A percentile compares a stretch with the other conserved stretches of the same genome.
Evolutionary conservation across 352 stramenopile species (phyloP).

Genomic region (Phytophthora pisi): DNA sequence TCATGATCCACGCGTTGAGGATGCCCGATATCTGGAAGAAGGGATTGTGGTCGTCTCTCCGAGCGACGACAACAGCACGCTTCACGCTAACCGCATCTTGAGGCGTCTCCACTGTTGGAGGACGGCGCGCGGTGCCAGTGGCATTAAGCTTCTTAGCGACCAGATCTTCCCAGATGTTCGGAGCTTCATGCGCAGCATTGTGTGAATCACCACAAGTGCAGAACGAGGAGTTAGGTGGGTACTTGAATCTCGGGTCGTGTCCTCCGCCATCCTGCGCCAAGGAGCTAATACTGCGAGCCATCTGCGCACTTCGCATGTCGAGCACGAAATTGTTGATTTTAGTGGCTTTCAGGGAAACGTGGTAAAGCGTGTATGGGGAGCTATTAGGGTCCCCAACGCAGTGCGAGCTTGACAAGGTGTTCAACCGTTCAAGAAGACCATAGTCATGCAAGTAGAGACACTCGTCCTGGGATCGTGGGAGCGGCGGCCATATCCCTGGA

Average conservation of each 20-base stretch:
- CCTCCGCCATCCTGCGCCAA: slow-evolving; percentile 10
- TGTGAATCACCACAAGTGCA: slow-evolving; percentile 12
- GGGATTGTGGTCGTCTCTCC: slow-evolving; percentile 44
- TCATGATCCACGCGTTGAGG: slow-evolving; percentile 35
- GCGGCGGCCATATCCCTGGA: background rate
- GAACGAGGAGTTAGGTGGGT: slow-evolving; percentile 3
- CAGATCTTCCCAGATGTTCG: slow-evolving; percentile 7
- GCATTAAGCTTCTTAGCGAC: background rate
- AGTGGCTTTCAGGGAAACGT: slow-evolving; percentile 10
- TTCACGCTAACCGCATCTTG: background rate
- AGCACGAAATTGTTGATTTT: slow-evolving; percentile 10
- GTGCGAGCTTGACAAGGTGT: background rate
- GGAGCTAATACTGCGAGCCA: slow-evolving; percentile 9
- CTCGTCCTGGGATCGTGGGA: background rate
- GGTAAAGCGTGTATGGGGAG: slow-evolving; percentile 12
- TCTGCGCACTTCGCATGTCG: slow-evolving; percentile 3
- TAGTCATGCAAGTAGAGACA: slow-evolving; percentile 13
- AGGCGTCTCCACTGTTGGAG: background rate
- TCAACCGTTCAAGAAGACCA: background rate
- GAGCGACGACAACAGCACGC: slow-evolving; percentile 22
- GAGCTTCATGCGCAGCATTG: background rate
- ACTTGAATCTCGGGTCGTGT: slow-evolving; percentile 27
- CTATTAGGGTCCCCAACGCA: background rate
- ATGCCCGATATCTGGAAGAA: slow-evolving; percentile 41
- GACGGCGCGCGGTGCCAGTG: background rate